Conservation (phyloP, 2,329 filamentous ascomycete genomes). For the Dactylellina cionopaga region DNA sequence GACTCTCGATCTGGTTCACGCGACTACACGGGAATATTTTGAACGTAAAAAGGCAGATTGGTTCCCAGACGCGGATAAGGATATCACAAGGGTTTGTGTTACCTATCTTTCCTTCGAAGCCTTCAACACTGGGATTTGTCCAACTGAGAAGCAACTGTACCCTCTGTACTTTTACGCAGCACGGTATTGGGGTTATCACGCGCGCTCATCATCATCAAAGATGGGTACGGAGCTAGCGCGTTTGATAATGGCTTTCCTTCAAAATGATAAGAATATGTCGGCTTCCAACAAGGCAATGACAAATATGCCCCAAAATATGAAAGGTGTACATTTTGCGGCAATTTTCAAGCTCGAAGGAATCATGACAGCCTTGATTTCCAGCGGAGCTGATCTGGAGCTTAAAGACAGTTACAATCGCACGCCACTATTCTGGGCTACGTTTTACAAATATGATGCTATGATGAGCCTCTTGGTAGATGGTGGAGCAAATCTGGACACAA, state of each 20-base stretch:
- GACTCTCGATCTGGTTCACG: conserved; percentile 6
- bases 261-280: neutral
- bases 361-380: too few species aligned
- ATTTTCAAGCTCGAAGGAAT: too few species aligned
- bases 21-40: conserved; percentile 27
- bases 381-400: too few species aligned
- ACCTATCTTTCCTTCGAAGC: conserved; percentile 7
- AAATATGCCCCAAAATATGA: neutral
- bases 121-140: neutral
- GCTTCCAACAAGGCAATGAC: neutral
- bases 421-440: too few species aligned
- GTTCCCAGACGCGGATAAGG: neutral
- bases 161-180: conserved; percentile 2
- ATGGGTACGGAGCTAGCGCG: neutral
- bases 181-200: conserved; percentile 12
- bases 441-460: too few species aligned
- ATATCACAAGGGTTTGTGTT: conserved; percentile 8
- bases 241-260: neutral
- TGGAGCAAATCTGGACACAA: too few species aligned
- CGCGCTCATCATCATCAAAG: neutral
- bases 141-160: neutral
- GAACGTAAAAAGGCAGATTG: neutral
- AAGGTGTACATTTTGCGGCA: neutral
- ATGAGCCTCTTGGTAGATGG: too few species aligned
- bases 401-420: too few species aligned